phyloP scores from a whole-genome alignment of 1,139 yeast genomes.

The Pneumocystis jirovecii region DNA sequence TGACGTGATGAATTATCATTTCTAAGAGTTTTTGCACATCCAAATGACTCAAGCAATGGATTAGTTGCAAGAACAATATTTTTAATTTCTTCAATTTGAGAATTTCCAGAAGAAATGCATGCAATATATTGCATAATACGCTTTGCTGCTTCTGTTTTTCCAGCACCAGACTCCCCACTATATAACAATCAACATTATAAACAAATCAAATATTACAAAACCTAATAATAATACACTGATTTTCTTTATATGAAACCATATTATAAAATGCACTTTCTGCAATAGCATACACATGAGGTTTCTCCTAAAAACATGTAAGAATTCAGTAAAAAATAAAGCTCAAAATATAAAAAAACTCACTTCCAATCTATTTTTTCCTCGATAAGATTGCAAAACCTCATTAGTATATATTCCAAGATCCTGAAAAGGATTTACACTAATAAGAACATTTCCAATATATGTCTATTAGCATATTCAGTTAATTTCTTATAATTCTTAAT shows the following conservation, averaged over 20 bases:
- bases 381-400: constrained; percentile 55
- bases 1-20: constrained; percentile 95
- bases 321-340: not conserved
- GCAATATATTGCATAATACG: constrained; percentile 98
- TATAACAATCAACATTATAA: not conserved
- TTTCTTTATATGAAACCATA: constrained; percentile 84
- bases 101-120: constrained; percentile 47
- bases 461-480: constrained; percentile 11
- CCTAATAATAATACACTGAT: constrained; percentile 88
- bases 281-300: constrained; percentile 98
- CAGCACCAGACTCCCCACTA: constrained; percentile 97
- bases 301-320: constrained; percentile 27
- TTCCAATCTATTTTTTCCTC: constrained; percentile 85
- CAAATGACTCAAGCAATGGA: constrained; percentile 90
- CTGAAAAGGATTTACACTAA: constrained; percentile 91
- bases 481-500: not conserved
- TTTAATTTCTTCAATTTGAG: constrained; percentile 67
- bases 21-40: constrained; percentile 94
- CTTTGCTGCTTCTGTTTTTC: constrained; percentile 97
- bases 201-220: constrained; percentile 1
- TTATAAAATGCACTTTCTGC: constrained; percentile 96
- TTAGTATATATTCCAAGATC: constrained; percentile 91
- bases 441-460: constrained; percentile 32
- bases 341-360: constrained; percentile 22
- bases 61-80: constrained; percentile 97